Evolutionary conservation across 2,329 filamentous ascomycete genomes (phyloP).

Genomic region (Apiospora rasikravindrae): DNA sequence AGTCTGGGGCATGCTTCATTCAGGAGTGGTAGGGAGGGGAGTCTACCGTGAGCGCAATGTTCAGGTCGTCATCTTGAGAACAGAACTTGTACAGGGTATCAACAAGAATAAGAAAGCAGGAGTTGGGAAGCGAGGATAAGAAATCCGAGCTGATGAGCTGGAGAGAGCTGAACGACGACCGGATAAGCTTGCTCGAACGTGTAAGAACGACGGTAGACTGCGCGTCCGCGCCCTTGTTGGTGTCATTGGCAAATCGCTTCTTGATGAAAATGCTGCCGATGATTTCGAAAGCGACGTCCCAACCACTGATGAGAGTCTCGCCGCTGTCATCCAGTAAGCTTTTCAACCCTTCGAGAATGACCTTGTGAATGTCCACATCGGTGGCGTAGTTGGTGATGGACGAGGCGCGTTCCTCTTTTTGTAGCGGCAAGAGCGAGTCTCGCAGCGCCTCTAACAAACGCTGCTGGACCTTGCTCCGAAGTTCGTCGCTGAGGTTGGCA

Average conservation of each 20-base stretch:
- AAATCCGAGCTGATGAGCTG: constrained; percentile 97
- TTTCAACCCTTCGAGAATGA: constrained; percentile 79
- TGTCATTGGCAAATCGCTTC: constrained; percentile 42
- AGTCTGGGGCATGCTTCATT: neutral
- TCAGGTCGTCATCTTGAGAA: constrained; percentile 87
- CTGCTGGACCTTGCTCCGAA: constrained; percentile 69
- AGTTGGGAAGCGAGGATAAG: constrained; percentile 71
- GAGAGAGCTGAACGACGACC: constrained; percentile 85
- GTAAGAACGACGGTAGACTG: constrained; percentile 50
- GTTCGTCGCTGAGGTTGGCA: constrained; percentile 54
- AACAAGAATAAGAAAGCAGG: constrained; percentile 77
- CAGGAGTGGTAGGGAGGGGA: neutral
- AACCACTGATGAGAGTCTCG: constrained; percentile 81
- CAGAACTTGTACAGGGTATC: constrained; percentile 90
- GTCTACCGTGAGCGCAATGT: constrained; percentile 84
- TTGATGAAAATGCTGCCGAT: constrained; percentile 79
- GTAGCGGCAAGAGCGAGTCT: constrained; percentile 64
- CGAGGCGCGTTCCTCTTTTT: constrained; percentile 55
- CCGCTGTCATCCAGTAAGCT: constrained; percentile 86
- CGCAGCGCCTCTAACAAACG: constrained; percentile 72
- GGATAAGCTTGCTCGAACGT: constrained; percentile 75
- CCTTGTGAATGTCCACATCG: constrained; percentile 80
- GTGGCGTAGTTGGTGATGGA: constrained; percentile 65
- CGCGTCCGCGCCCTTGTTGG: constrained; percentile 35
- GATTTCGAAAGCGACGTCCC: constrained; percentile 85